A percentile compares a stretch with the other conserved stretches of the same genome.
Conservation (phyloP, 345 rosid genomes). For the Melastoma malabathricum region DNA sequence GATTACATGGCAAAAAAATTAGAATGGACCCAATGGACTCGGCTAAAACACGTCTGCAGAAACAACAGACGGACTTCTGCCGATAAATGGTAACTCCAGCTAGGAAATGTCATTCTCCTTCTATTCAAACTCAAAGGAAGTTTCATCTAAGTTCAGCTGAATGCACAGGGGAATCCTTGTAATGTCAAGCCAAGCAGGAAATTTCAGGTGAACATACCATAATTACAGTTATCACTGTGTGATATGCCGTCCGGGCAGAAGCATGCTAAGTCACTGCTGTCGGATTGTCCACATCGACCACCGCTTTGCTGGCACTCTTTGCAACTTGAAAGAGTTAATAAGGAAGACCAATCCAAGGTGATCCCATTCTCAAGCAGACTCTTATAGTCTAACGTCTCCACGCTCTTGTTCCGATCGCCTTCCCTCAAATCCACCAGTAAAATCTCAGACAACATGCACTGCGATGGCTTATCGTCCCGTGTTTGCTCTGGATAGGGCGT, state of each 20-base stretch:
- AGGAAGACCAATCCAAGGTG: constrained; percentile 4
- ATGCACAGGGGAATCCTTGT: no score
- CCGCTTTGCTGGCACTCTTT: constrained; percentile 11
- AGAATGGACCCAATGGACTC: no score
- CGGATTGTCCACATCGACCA: constrained; percentile 18
- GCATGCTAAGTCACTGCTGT: constrained; percentile 4
- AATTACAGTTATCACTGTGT: constrained; percentile 5
- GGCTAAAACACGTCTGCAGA: no score
- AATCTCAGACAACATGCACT: background rate
- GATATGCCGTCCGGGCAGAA: constrained; percentile 14
- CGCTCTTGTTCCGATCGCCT: constrained; percentile 1
- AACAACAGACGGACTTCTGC: no score
- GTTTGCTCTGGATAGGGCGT: background rate
- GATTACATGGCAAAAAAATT: no score
- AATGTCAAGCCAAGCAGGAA: no score
- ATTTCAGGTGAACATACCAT: constrained; percentile 10
- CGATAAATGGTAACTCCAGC: no score
- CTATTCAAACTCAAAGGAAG: background rate
- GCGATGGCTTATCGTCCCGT: no score
- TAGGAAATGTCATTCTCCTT: background rate
- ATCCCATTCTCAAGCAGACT: background rate
- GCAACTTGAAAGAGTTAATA: background rate
- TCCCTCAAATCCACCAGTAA: constrained; percentile 9
- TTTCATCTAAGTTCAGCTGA: no score
- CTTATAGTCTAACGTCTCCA: background rate